phyloP scores from a whole-genome alignment of 1,139 yeast species.

The Geotrichum klebahnii region DNA sequence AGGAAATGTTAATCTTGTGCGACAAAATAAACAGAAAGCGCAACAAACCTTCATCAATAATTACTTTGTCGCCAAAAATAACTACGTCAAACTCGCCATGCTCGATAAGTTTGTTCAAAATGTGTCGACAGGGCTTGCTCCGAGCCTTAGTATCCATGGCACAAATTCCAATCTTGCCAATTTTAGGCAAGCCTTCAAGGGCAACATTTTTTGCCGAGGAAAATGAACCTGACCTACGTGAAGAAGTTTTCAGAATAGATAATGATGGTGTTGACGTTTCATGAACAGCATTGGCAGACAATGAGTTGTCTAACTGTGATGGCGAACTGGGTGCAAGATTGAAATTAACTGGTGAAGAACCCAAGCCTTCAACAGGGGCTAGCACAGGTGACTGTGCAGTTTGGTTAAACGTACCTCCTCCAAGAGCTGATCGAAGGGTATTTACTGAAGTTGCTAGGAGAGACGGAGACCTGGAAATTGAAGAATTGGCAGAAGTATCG shows the following conservation, averaged over 20 bases:
- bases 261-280: not conserved
- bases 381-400: slow-evolving; percentile 6
- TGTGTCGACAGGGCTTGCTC: slow-evolving; percentile 92
- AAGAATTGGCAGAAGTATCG: slow-evolving; percentile 8
- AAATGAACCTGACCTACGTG: slow-evolving; percentile 14
- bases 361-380: not conserved
- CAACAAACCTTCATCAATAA: slow-evolving; percentile 63
- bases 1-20: not conserved
- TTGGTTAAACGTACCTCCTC: not conserved
- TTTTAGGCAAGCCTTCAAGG: slow-evolving; percentile 47
- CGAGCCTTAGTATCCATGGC: slow-evolving; percentile 98
- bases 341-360: slow-evolving; percentile 5
- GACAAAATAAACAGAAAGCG: not conserved
- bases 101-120: slow-evolving; percentile 79
- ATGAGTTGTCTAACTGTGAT: too few relatives aligned
- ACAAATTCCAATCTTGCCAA: slow-evolving; percentile 96
- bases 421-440: slow-evolving; percentile 3
- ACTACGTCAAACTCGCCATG: slow-evolving; percentile 95
- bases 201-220: slow-evolving; percentile 8
- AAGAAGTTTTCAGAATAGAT: not conserved
- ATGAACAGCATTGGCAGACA: too few relatives aligned
- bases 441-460: not conserved
- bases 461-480: not conserved
- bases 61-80: slow-evolving; percentile 95
- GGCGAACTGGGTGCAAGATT: too few relatives aligned